Base-by-base conservation (phyloP, 1,284 basidiomycete species). In the Puccinia novopanici region DNA sequence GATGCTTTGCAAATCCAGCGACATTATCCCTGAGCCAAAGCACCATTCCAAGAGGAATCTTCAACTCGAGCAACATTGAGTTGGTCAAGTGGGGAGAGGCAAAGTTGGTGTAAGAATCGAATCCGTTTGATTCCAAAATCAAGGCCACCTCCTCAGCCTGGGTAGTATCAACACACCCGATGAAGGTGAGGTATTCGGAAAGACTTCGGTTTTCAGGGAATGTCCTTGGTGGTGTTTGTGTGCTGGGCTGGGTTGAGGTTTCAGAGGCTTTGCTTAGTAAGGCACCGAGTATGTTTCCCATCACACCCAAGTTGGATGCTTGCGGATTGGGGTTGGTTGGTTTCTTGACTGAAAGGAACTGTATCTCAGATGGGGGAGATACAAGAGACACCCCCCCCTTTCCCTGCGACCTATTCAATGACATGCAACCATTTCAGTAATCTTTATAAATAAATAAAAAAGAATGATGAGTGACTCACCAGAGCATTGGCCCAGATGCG, bases 1-100 rank as follows among this genome's bases (percentile, higher is more conserved):
- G 59, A 19, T 61, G 59, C 30, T 6, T 13, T 6, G 27, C 17
- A 61, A 61, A 61, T 27, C 37, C 30, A 8, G 2, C 9, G 34
- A 61, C 59, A 61, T 61, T 61, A 37, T 61, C 59, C 17, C 27
- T 34, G 19, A 61, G 59, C 37, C 59, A 24, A 61, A 61, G 27
- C 34, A 61, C 34, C 24, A 61, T 2, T 12, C 59, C 59, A 6
- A 61, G 37, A 30, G 30, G 3, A 15, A 61, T 24, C 13, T 30
- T 30, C 59, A 61, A 13, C 19, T 61, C 2, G 10, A 37, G 6
- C 2, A 61, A 19, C 34, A 30, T 6, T 12, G 27, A 13, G 30
- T 61, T 61, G 59, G 15, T 17, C 34, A 61, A 34, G 34, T 61
- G 6, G 3, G 59, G 17, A 6, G 59, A 61, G 27, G 30, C 34